These are phyloP conservation scores for Globisporangium uncinulatum DNA, from an alignment of 352 stramenopile genomes.

Conservation along the genomic window DNA sequence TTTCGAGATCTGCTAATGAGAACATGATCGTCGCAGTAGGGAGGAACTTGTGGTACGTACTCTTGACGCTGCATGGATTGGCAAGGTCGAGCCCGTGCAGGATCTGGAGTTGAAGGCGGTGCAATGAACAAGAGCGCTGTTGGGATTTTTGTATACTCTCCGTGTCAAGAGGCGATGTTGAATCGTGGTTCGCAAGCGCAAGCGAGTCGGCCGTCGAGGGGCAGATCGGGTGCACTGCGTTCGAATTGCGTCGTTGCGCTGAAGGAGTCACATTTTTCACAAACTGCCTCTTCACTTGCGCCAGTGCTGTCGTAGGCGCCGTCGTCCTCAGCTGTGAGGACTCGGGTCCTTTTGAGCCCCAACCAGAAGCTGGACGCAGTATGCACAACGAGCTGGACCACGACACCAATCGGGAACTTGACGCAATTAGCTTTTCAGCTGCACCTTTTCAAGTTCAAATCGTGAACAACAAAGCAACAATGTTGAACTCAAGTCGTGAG, in stretches of 20 bases:
- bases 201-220: not conserved
- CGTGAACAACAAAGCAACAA: too few species aligned
- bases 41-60: constrained; percentile 5
- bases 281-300: too few species aligned
- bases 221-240: constrained; percentile 5
- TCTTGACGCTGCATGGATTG: constrained; percentile 5
- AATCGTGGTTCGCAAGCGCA: not conserved
- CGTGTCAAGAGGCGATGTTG: too few species aligned
- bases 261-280: not conserved
- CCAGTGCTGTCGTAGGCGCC: too few species aligned
- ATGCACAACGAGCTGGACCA: too few species aligned
- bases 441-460: too few species aligned
- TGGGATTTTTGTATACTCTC: not conserved
- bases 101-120: constrained; percentile 6
- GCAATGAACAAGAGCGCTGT: not conserved
- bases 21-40: constrained; percentile 5
- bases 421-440: too few species aligned
- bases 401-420: too few species aligned
- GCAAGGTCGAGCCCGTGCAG: constrained; percentile 11
- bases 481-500: too few species aligned
- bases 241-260: not conserved
- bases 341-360: too few species aligned
- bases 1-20: not conserved
- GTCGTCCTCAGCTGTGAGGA: too few species aligned
- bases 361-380: too few species aligned